Conservation (phyloP, 1,284 basidiomycete genomes). For the Marasmius oreades region DNA sequence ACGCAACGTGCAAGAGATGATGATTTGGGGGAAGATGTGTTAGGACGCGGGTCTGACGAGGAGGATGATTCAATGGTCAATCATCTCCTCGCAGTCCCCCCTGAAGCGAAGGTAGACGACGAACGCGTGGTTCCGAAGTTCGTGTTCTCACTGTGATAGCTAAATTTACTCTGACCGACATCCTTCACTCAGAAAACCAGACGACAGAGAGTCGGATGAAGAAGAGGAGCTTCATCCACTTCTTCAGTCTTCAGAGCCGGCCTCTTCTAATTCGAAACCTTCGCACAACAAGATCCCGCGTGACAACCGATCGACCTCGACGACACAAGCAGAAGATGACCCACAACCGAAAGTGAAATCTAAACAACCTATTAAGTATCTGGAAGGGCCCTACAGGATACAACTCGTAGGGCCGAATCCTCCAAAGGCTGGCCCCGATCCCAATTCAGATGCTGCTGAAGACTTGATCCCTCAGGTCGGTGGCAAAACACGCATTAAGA, state of each 20-base stretch:
- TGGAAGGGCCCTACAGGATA: background rate
- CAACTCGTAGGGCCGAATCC: background rate
- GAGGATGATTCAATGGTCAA: conserved; percentile 7
- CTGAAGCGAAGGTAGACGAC: background rate
- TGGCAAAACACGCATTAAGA: background rate
- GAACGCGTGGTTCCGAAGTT: background rate
- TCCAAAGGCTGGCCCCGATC: background rate
- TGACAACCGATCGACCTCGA: background rate
- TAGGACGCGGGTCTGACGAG: background rate
- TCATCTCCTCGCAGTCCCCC: conserved; percentile 1
- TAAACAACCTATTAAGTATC: background rate
- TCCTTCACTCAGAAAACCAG: background rate
- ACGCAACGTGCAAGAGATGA: background rate
- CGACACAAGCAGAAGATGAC: background rate
- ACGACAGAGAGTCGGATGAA: background rate
- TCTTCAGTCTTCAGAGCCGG: background rate
- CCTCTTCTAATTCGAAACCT: background rate
- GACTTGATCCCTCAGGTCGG: background rate
- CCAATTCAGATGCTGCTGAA: background rate
- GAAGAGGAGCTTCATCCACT: background rate
- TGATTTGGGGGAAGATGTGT: background rate
- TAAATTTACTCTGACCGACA: too few species aligned
- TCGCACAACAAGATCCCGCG: background rate
- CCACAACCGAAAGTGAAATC: background rate
- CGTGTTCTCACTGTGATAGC: too few species aligned